Evolutionary conservation across 495 filamentous ascomycete genomes (phyloP), one percentile per base, ranked within the genome.

Genomic region (Penicillium flavigenum): DNA sequence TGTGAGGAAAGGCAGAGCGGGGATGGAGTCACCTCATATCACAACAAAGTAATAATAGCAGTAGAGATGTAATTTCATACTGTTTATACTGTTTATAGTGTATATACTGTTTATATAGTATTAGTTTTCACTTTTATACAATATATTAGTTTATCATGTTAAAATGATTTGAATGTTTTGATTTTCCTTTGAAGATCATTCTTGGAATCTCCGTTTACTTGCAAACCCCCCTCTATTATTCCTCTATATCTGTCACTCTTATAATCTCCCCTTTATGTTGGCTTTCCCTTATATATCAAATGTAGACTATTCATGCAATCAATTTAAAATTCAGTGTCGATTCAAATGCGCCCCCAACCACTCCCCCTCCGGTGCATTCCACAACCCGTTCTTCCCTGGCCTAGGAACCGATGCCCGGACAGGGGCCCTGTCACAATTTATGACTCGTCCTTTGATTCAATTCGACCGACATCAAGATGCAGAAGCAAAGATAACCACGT

Each of bases 21-120:
- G 63, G 68, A 65, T 65, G 63, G 63, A 61, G 63, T 61, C 65
- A 67, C 70, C 69, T 63, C 66, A 66, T 63, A 66, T 64, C 59
- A 59, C 60, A 50, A 57, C 51, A 42, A 43, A 53, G 24, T 53
- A 43, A 53, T 53, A 42, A 53, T 53, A 53, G 46, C 26, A 47
- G 22, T 46, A 16, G 34, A 42, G 17, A 19, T 19, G 9, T 10
- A 31, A 31, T 31, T 31, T 31, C 11, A 31, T 31, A 31, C 9
- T 9, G n/a, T 51, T 41, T 24, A 16, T 29, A 3, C 1, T 26
- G n/a, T 51, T 41, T 24, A 16, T 29, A 3, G 3, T 26, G 39
- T 26, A 41, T 31, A 26, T 50, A 1, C 20, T 41, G 5, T 20
- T 27, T 32, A 17, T n/a, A 5, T 6, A 26, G 24, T 26, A 26